phyloP scores from a whole-genome alignment of 768 basidiomycete genomes.

The Steccherinum ochraceum region DNA sequence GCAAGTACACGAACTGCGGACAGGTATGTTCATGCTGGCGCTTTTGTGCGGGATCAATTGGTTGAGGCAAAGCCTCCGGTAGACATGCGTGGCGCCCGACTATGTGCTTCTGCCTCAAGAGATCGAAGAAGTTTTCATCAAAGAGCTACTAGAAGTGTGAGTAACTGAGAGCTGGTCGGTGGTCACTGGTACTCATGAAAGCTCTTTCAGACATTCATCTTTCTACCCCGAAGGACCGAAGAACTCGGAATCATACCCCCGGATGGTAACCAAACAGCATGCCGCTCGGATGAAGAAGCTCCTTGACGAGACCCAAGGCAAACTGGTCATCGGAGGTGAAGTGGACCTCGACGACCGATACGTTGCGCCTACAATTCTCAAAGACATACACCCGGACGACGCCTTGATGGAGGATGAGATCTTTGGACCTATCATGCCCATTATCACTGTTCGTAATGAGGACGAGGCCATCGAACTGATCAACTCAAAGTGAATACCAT shows the following conservation, averaged over 20 bases:
- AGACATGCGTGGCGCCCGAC: slow-evolving; percentile 66
- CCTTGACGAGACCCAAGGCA: slow-evolving; percentile 60
- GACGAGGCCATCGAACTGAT: slow-evolving; percentile 71
- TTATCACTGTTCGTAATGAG: slow-evolving; percentile 60
- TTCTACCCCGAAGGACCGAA: slow-evolving; percentile 44
- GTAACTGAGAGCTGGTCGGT: slow-evolving; percentile 18
- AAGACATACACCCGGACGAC: slow-evolving; percentile 55
- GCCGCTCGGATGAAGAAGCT: slow-evolving; percentile 54
- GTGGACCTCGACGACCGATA: slow-evolving; percentile 48
- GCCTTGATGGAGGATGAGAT: slow-evolving; percentile 77
- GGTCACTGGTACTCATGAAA: too few relatives aligned
- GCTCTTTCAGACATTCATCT: slow-evolving; percentile 29
- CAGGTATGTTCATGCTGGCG: slow-evolving; percentile 21
- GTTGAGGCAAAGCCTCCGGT: slow-evolving; percentile 15
- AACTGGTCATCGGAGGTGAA: slow-evolving; percentile 57
- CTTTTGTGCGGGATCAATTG: not conserved
- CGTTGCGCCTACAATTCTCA: slow-evolving; percentile 71
- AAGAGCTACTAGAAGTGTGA: slow-evolving; percentile 37
- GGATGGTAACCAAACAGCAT: slow-evolving; percentile 48
- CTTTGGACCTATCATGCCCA: slow-evolving; percentile 77
- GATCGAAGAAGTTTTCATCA: slow-evolving; percentile 31
- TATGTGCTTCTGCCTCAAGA: slow-evolving; percentile 39
- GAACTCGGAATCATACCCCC: slow-evolving; percentile 38
- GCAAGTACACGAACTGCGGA: slow-evolving; percentile 70
- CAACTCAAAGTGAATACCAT: slow-evolving; percentile 45